Percentiles rank a stretch among this genome's conserved stretches.
Conservation (phyloP, 176 grass and related monocot species). For the Avena sativa region DNA sequence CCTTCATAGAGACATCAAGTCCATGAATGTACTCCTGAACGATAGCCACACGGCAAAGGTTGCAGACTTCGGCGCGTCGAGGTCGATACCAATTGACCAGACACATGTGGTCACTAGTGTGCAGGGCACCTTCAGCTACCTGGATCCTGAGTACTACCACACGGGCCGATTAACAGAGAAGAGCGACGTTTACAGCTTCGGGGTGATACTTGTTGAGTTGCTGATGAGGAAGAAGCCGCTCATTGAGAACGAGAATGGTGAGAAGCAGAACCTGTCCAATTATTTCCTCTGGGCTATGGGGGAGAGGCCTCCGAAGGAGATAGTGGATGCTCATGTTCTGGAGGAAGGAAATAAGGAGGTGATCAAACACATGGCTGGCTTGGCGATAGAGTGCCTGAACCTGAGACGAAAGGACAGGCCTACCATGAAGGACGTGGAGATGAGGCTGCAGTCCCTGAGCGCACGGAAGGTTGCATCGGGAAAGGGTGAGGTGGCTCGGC, state of each 20-base stretch:
- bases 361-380: not conserved
- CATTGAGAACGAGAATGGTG: not conserved
- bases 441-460: slow-evolving; percentile 30
- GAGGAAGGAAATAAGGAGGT: slow-evolving; percentile 1
- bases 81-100: slow-evolving; percentile 16
- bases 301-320: not conserved
- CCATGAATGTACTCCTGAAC: not conserved
- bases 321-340: not conserved
- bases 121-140: no score
- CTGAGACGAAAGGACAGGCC: slow-evolving; percentile 32
- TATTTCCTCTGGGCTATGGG: slow-evolving; percentile 3
- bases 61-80: slow-evolving; percentile 35
- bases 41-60: slow-evolving; percentile 32
- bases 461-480: not conserved
- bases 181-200: slow-evolving; percentile 44
- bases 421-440: slow-evolving; percentile 50
- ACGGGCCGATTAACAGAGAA: slow-evolving; percentile 37
- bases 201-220: slow-evolving; percentile 33
- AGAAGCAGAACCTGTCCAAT: slow-evolving; percentile 43
- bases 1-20: no score
- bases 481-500: not conserved
- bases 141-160: slow-evolving; percentile 13
- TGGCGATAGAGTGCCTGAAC: slow-evolving; percentile 24
- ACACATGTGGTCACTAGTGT: not conserved
- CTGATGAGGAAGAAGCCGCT: slow-evolving; percentile 40